phyloP scores from a whole-genome alignment of 2,329 filamentous ascomycete species.

The Scedosporium aurantiacum region DNA sequence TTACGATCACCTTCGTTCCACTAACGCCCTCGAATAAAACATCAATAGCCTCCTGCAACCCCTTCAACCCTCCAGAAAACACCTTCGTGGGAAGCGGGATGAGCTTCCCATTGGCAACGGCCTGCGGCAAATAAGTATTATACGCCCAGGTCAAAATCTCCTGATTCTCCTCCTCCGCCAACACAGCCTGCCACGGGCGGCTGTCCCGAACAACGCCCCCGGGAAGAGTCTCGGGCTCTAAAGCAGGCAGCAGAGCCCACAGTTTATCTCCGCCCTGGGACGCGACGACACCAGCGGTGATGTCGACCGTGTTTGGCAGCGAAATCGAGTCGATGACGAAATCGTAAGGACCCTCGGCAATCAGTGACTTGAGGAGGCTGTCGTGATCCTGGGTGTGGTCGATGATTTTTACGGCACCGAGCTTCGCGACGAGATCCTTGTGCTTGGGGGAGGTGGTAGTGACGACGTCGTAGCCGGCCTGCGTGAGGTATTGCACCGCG shows the following conservation, averaged over 20 bases:
- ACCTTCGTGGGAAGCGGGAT: background rate
- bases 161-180: background rate
- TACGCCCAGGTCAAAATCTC: background rate
- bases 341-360: slow-evolving; percentile 17
- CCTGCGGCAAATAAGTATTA: background rate
- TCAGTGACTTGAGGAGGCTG: slow-evolving; percentile 12
- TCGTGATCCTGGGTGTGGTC: slow-evolving; percentile 15
- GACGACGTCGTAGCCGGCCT: slow-evolving; percentile 20
- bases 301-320: slow-evolving; percentile 12
- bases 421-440: slow-evolving; percentile 16
- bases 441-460: slow-evolving; percentile 21
- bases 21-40: background rate
- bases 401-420: slow-evolving; percentile 17
- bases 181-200: background rate
- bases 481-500: slow-evolving; percentile 16
- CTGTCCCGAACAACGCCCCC: background rate
- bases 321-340: slow-evolving; percentile 18
- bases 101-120: background rate
- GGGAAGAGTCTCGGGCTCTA: background rate
- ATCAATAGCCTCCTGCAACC: background rate
- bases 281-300: slow-evolving; percentile 11
- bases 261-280: slow-evolving; percentile 8
- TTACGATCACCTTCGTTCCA: background rate
- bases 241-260: slow-evolving; percentile 2
- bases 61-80: background rate